Conservation (phyloP, 2,329 filamentous ascomycete genomes). For the Geosmithia morbida region DNA sequence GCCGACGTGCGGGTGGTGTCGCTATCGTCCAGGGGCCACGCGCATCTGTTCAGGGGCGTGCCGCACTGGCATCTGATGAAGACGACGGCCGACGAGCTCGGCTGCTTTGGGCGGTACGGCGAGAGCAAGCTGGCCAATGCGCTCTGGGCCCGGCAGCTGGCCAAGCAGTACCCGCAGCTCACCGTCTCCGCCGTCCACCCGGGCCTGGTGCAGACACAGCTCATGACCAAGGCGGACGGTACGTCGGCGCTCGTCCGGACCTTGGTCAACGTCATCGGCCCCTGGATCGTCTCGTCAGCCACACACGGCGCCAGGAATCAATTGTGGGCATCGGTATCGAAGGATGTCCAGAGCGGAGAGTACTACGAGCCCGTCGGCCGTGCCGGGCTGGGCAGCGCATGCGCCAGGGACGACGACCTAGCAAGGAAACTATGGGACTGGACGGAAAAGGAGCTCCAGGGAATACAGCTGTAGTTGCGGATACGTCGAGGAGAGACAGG, state of each 20-base stretch:
- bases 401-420: not conserved
- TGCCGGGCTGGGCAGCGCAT: not conserved
- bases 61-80: not conserved
- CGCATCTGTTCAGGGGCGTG: not conserved
- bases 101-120: slow-evolving; percentile 24
- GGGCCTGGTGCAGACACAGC: slow-evolving; percentile 19
- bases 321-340: not conserved
- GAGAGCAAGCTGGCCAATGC: slow-evolving; percentile 36
- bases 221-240: slow-evolving; percentile 6
- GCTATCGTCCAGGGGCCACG: not conserved
- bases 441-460: not conserved
- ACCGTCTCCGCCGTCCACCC: slow-evolving; percentile 32
- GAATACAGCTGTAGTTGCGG: not conserved
- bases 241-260: not conserved
- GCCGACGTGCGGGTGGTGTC: slow-evolving; percentile 9
- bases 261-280: not conserved
- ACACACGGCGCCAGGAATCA: not conserved
- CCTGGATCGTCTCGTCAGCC: not conserved
- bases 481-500: not conserved
- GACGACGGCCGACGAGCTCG: not conserved
- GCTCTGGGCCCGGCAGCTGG: slow-evolving; percentile 27
- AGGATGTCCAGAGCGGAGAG: slow-evolving; percentile 11
- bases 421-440: not conserved
- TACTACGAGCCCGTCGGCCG: slow-evolving; percentile 7
- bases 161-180: slow-evolving; percentile 24